Percentiles rank a stretch among this genome's conserved stretches.
Evolutionary conservation across 1,284 basidiomycete genomes (phyloP).

Genomic region (Tausonia pullulans): DNA sequence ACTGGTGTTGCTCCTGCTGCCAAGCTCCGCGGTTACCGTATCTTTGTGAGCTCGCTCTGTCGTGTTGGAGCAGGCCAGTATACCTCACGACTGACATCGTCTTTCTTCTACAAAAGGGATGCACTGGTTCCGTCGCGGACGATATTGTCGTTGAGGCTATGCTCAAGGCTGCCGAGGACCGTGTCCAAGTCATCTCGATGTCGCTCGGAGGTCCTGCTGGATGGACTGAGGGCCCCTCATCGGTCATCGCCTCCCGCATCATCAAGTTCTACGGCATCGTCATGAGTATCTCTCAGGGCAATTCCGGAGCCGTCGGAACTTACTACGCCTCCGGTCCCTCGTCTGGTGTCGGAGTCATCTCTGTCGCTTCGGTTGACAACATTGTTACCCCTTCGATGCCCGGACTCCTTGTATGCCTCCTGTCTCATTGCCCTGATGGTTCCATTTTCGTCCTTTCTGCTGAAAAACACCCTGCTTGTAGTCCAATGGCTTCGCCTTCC

Average conservation of each 20-base stretch:
- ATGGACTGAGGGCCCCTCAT: slow-evolving; percentile 4
- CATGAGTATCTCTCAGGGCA: slow-evolving; percentile 2
- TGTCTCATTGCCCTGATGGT: too few relatives aligned
- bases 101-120: not conserved
- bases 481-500: not conserved
- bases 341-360: not conserved
- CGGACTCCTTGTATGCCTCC: not conserved
- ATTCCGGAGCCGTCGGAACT: slow-evolving; percentile 4
- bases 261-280: not conserved
- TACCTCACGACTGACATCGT: too few relatives aligned
- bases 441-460: too few relatives aligned
- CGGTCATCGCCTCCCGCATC: slow-evolving; percentile 1
- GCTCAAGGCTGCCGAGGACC: slow-evolving; percentile 3
- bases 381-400: slow-evolving; percentile 2
- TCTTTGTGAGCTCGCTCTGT: not conserved
- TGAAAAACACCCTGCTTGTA: too few relatives aligned
- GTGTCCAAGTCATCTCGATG: slow-evolving; percentile 12
- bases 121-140: not conserved
- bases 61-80: too few relatives aligned
- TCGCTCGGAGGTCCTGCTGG: slow-evolving; percentile 11
- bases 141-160: not conserved
- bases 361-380: slow-evolving; percentile 12
- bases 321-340: slow-evolving; percentile 5
- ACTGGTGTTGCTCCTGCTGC: slow-evolving; percentile 11
- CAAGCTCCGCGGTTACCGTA: not conserved